Evolutionary conservation across 2,329 filamentous ascomycete species (phyloP).

Genomic region (Massarina eburnea): DNA sequence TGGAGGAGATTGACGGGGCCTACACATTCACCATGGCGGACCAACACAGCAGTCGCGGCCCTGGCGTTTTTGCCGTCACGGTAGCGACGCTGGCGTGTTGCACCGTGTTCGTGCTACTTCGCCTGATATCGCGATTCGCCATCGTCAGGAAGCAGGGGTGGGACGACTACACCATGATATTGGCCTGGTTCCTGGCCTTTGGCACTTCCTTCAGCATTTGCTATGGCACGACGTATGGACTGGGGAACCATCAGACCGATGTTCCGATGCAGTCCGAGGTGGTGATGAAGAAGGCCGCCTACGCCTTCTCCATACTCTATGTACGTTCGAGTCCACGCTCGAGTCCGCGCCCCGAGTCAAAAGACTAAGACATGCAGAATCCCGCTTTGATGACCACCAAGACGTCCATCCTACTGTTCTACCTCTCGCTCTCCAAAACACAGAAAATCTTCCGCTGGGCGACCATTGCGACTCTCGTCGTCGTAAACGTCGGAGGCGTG

Average conservation of each 20-base stretch:
- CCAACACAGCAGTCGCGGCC: constrained; percentile 30
- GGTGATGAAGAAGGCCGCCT: constrained; percentile 59
- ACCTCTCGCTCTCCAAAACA: constrained; percentile 78
- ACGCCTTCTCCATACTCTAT: constrained; percentile 64
- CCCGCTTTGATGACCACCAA: constrained; percentile 89
- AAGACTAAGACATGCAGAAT: constrained; percentile 59
- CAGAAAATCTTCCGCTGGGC: constrained; percentile 75
- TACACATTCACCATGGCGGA: constrained; percentile 30
- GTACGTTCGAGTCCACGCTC: too few relatives aligned
- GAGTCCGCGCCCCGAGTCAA: constrained; percentile 1
- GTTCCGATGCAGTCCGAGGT: constrained; percentile 55
- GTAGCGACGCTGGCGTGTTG: constrained; percentile 68
- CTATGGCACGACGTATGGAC: constrained; percentile 63
- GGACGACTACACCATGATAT: constrained; percentile 80
- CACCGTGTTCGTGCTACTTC: constrained; percentile 72
- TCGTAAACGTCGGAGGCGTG: constrained; percentile 77
- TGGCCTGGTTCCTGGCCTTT: constrained; percentile 75
- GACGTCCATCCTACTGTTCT: constrained; percentile 90
- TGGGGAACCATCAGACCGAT: constrained; percentile 68
- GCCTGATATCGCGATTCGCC: constrained; percentile 70
- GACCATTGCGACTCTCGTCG: constrained; percentile 75
- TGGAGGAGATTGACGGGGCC: constrained; percentile 8
- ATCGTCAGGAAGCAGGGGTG: constrained; percentile 71
- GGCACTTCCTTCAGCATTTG: constrained; percentile 69
- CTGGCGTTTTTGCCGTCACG: constrained; percentile 68